Evolutionary conservation across 768 basidiomycete genomes (phyloP), one percentile per base, ranked within the genome.

Genomic region (Boletus edulis): DNA sequence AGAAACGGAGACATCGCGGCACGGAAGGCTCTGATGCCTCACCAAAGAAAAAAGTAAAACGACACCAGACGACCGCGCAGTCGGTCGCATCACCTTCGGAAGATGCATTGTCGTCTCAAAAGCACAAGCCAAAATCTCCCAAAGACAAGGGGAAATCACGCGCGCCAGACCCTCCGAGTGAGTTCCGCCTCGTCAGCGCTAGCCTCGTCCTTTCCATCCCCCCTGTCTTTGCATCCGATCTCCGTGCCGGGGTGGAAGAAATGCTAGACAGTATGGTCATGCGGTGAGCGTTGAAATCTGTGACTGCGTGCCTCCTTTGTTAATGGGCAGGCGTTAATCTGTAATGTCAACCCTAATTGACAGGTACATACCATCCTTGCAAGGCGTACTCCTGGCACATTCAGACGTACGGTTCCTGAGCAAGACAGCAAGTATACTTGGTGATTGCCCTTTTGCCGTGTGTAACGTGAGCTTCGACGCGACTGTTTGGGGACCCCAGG

Each of bases 191-290:
- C 49, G 72, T 91, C 65, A 76, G 76, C 47, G 80, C 90, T n/a
- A 79, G 82, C 31, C 75, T 94, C 51, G 74, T 80, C 24, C 75
- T 96, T 40, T 85, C 90, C 11, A 79, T 97, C 15, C 82, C 94
- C 29, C 94, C 94, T 1, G 78, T 88, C 41, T 96, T 93, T 68
- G 81, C 90, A 15, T 78, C 75, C 41, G 82, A 89, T 71, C 81
- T 87, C n/a, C 75, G 80, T 11, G 75, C 71, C 39, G 95, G 95
- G 8, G 90, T 84, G 17, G 84, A 88, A 65, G 93, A 98, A 72
- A 85, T 94, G 82, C 75, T 98, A 17, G 94, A 98, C 71, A 91
- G 90, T 9, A 89, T 97, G 89, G 74, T 96, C 14, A 96, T 98
- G 95, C 85, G 91, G 95, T 94, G 65, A 62, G 81, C 73, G 20